Evolutionary conservation across 768 basidiomycete species (phyloP).

Genomic region (Termitomyces eurrhizus): DNA sequence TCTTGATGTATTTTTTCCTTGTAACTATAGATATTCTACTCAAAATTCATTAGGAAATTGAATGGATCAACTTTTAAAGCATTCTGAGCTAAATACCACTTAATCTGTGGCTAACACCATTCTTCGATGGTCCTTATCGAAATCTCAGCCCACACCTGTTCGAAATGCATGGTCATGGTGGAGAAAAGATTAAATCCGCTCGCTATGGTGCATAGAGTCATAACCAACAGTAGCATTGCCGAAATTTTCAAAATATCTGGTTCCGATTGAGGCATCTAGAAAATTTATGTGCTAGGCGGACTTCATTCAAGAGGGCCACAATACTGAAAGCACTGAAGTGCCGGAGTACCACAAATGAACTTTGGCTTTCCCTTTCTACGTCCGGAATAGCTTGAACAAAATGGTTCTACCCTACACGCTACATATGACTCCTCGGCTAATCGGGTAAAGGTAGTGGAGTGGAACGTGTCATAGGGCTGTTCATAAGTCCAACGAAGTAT

Average conservation of each 20-base stretch:
- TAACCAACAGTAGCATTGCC: background rate
- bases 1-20: slow-evolving; percentile 3
- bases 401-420: background rate
- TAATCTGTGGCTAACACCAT: background rate
- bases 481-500: background rate
- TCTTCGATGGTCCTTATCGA: background rate
- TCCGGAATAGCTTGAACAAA: background rate
- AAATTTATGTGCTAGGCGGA: background rate
- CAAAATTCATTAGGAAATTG: background rate
- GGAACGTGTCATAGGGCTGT: background rate
- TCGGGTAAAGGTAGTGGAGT: background rate
- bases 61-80: background rate
- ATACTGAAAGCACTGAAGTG: background rate
- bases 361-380: background rate
- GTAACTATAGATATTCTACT: slow-evolving; percentile 5
- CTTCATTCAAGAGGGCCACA: background rate
- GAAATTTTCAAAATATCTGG: background rate
- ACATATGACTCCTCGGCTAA: background rate
- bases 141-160: background rate
- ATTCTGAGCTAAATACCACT: background rate
- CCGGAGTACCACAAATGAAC: background rate
- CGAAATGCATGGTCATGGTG: background rate
- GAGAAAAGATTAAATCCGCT: background rate
- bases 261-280: background rate
- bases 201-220: background rate